Percentiles rank a stretch among this genome's conserved stretches.
Conservation (phyloP, 2,329 filamentous ascomycete species). For the Lasiodiplodia hormozganensis region DNA sequence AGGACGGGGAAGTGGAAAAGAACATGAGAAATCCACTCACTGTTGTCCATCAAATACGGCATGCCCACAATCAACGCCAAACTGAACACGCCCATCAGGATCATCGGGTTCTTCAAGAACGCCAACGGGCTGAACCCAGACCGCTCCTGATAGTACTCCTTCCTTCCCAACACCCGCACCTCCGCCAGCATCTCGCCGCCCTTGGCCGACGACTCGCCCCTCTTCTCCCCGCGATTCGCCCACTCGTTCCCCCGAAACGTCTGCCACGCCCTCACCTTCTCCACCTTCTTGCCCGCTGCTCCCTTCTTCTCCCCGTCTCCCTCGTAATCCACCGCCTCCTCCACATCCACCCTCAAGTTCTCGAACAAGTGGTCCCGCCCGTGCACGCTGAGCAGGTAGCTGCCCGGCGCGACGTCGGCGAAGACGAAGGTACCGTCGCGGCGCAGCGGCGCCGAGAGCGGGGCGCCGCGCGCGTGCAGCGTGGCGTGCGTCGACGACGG, state of each 20-base stretch:
- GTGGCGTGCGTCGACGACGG: conserved; percentile 66
- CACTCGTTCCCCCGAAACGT: conserved; percentile 90
- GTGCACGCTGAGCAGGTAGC: conserved; percentile 84
- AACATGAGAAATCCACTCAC: conserved; percentile 62
- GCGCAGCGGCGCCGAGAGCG: conserved; percentile 68
- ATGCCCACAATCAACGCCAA: conserved; percentile 87
- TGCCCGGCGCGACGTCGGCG: conserved; percentile 71
- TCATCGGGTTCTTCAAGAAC: conserved; percentile 95
- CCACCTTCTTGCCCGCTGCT: conserved; percentile 32
- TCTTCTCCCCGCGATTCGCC: conserved; percentile 78
- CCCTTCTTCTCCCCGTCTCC: conserved; percentile 29
- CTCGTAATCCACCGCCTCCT: conserved; percentile 39
- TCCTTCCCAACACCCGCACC: conserved; percentile 66
- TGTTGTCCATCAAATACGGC: conserved; percentile 95
- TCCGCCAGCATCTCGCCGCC: conserved; percentile 53
- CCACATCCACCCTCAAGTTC: conserved; percentile 80
- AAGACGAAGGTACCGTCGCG: conserved; percentile 77
- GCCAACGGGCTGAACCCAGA: conserved; percentile 70
- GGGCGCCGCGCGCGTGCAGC: conserved; percentile 63
- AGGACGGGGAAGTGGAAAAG: not conserved
- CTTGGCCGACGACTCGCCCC: conserved; percentile 45
- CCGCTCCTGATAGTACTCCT: conserved; percentile 79
- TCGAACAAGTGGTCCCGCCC: conserved; percentile 76
- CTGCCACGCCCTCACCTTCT: conserved; percentile 74
- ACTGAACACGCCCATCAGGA: conserved; percentile 84